Evolutionary conservation across 2,329 filamentous ascomycete genomes (phyloP).

Genomic region (Cladosporium sp.): DNA sequence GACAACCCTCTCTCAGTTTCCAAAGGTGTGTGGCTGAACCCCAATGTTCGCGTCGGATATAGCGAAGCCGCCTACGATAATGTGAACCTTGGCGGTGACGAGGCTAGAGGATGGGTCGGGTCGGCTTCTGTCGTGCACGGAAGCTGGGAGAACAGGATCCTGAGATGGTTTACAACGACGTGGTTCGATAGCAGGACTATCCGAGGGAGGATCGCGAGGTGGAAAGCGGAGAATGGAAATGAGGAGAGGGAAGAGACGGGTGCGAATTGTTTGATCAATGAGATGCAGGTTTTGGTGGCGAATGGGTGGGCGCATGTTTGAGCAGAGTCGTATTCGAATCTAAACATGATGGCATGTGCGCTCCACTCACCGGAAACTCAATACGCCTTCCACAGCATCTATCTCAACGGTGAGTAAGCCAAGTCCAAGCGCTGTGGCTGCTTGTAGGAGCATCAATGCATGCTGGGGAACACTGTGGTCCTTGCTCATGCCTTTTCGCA

Average conservation of each 20-base stretch:
- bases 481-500: no score
- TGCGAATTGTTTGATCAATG: conserved; percentile 26
- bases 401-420: no score
- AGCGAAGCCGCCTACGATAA: conserved; percentile 49
- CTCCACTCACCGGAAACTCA: no score
- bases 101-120: conserved; percentile 17
- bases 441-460: no score
- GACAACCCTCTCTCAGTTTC: conserved; percentile 57
- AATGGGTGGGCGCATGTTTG: conserved; percentile 29
- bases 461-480: no score
- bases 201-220: conserved; percentile 19
- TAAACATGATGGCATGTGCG: no score
- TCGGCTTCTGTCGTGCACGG: conserved; percentile 48
- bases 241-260: conserved; percentile 30
- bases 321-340: no score
- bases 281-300: conserved; percentile 26
- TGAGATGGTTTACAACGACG: conserved; percentile 41
- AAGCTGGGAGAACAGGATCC: conserved; percentile 56
- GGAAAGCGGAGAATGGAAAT: conserved; percentile 15
- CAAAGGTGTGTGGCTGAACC: conserved; percentile 64
- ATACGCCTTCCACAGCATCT: no score
- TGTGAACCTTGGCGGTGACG: conserved; percentile 31
- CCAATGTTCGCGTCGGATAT: conserved; percentile 65
- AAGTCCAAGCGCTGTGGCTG: no score
- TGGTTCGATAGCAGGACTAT: conserved; percentile 29